A percentile compares a stretch with the other conserved stretches of the same genome.
Conservation (phyloP, 176 grass and related monocot species). For the Oryza longistaminata region DNA sequence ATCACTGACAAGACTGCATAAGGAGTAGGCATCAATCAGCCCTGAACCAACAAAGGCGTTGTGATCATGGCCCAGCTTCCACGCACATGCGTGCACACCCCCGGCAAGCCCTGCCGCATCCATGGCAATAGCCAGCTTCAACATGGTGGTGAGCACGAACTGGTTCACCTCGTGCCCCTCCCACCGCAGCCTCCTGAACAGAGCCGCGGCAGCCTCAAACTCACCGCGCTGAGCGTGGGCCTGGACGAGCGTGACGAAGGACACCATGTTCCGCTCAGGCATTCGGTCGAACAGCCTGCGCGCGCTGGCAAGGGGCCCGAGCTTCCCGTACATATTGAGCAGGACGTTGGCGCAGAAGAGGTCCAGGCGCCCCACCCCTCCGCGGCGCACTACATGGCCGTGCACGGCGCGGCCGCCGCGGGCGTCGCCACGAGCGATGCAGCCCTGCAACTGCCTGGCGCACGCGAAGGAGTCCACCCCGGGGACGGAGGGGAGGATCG, state of each 20-base stretch:
- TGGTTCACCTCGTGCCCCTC: constrained; percentile 55
- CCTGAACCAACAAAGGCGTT: constrained; percentile 41
- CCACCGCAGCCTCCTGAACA: constrained; percentile 25
- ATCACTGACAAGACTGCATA: constrained; percentile 26
- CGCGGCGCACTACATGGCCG: constrained; percentile 21
- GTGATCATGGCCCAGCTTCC: constrained; percentile 36
- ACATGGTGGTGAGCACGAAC: constrained; percentile 40
- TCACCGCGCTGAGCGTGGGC: neutral
- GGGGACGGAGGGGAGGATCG: constrained; percentile 10
- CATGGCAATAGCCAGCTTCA: constrained; percentile 43
- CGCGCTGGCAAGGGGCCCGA: neutral
- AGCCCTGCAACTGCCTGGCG: constrained; percentile 43
- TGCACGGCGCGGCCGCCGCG: constrained; percentile 38
- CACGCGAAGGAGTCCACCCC: constrained; percentile 33
- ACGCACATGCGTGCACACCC: constrained; percentile 31
- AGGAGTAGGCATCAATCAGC: constrained; percentile 42
- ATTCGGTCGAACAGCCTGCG: constrained; percentile 46
- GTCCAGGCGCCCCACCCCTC: constrained; percentile 35
- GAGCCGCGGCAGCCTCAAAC: neutral
- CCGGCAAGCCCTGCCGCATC: constrained; percentile 12
- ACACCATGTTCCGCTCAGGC: constrained; percentile 39
- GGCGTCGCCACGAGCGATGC: constrained; percentile 25
- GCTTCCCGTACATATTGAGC: constrained; percentile 45
- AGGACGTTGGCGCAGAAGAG: constrained; percentile 45
- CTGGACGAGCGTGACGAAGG: constrained; percentile 44